Conservation (phyloP, 1,284 basidiomycete species). For the Flammula alnicola region DNA sequence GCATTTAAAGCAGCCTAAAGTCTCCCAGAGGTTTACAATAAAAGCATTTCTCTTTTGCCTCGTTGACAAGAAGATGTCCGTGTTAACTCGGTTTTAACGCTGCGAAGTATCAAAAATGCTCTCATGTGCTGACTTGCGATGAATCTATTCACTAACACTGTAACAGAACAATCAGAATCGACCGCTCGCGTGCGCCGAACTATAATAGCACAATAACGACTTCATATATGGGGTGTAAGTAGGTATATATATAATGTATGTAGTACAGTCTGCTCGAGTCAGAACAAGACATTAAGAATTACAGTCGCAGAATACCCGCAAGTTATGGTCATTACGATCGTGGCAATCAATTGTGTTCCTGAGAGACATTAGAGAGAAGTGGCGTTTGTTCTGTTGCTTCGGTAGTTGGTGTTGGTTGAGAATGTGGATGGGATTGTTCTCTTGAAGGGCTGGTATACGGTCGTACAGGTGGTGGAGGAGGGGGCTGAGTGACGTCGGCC, state of each 20-base stretch:
- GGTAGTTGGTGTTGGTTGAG: constrained; percentile 23
- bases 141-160: background rate
- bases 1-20: background rate
- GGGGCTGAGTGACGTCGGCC: constrained; percentile 80
- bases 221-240: background rate
- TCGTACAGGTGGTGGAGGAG: constrained; percentile 18
- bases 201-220: constrained; percentile 2
- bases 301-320: constrained; percentile 15
- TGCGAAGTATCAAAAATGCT: too few relatives aligned
- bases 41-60: too few relatives aligned
- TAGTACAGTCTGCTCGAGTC: constrained; percentile 22
- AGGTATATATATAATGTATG: constrained; percentile 6
- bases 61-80: too few relatives aligned
- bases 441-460: constrained; percentile 14
- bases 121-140: background rate
- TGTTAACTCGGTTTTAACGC: too few relatives aligned
- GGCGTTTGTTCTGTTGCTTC: constrained; percentile 45
- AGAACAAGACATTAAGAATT: constrained; percentile 17
- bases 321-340: constrained; percentile 13
- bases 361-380: constrained; percentile 34
- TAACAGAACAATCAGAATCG: background rate
- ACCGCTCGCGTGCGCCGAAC: background rate
- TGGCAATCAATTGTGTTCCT: constrained; percentile 18
- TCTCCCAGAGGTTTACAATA: too few relatives aligned
- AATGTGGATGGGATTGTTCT: constrained; percentile 15